Conservation (phyloP, 805 yeast species). For the Saturnispora halmiae region DNA sequence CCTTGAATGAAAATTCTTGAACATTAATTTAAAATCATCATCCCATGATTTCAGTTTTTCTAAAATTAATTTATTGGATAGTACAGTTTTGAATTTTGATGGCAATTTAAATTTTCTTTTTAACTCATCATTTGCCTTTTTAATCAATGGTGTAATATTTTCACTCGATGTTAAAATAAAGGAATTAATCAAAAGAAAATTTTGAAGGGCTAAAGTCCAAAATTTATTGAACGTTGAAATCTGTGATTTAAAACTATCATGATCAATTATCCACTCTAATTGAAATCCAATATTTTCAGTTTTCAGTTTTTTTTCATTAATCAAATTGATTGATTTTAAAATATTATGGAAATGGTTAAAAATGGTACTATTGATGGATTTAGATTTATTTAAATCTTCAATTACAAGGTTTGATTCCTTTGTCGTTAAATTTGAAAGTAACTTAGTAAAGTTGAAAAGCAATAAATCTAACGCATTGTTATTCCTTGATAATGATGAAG, state of each 20-base stretch:
- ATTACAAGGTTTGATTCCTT: background rate
- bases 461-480: too few relatives aligned
- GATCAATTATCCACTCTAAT: constrained; percentile 24
- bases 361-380: background rate
- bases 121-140: constrained; percentile 16
- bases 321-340: background rate
- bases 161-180: constrained; percentile 15
- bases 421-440: too few relatives aligned
- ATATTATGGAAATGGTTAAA: background rate
- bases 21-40: background rate
- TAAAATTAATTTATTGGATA: constrained; percentile 3
- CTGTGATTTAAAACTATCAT: constrained; percentile 20
- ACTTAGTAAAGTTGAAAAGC: too few relatives aligned
- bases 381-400: background rate
- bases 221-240: constrained; percentile 15
- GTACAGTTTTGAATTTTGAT: constrained; percentile 14
- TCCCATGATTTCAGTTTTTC: constrained; percentile 3
- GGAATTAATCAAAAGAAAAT: constrained; percentile 20
- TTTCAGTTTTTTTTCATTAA: background rate
- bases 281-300: background rate
- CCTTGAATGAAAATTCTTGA: constrained; percentile 3
- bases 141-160: constrained; percentile 17
- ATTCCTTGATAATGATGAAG: background rate
- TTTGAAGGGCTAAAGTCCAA: constrained; percentile 19
- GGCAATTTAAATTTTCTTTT: constrained; percentile 20